Evolutionary conservation across 371 early-diverging fungal genomes (phyloP), one percentile per base, ranked within the genome.

Genomic region (Mucor lusitanicus): DNA sequence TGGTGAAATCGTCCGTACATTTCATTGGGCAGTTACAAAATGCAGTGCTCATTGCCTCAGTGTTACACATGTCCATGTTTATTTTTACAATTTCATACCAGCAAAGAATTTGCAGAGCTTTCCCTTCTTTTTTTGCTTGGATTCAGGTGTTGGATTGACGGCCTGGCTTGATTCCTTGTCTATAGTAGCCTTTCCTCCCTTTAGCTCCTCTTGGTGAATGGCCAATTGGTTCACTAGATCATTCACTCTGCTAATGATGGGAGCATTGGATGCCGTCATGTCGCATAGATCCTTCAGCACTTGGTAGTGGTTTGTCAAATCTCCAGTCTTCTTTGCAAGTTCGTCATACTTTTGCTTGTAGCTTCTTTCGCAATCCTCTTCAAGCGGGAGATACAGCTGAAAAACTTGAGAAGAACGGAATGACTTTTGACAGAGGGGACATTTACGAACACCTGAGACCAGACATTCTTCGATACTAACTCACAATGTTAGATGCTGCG

Each of bases 1-100:
- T 72, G 73, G 73, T 69, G 73, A 72, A 69, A 72, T 72, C 73
- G 21, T 32, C 42, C 65, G 19, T 15, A 35, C 3, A 35, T 72
- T 46, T 63, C 30, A 72, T 72, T 72, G 73, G 73, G 7, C 32
- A n/a, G 23, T 53, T 53, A 6, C 53, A 23, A 19, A 11, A 27
- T 40, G 27, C 6, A 33, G n/a, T 56, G 11, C 33, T 21, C 54
- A n/a, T 17, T 17, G 54, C 54, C 28, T 54, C 28, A 15, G 19
- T 32, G 57, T 40, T 40, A 39, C 40, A 39, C 60, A 37, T 59
- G 21, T 37, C 25, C 17, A 40, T 40, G 1, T 17, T 1, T 35
- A 40, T 2, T 17, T 40, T 40, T 17, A 40, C 9, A 40, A 40
- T 17, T 40, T 40, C 17, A 40, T 40, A 5, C 40, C 40, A 40